phyloP scores from a whole-genome alignment of 2,329 filamentous ascomycete species.

The Paecilomyces fulvus region DNA sequence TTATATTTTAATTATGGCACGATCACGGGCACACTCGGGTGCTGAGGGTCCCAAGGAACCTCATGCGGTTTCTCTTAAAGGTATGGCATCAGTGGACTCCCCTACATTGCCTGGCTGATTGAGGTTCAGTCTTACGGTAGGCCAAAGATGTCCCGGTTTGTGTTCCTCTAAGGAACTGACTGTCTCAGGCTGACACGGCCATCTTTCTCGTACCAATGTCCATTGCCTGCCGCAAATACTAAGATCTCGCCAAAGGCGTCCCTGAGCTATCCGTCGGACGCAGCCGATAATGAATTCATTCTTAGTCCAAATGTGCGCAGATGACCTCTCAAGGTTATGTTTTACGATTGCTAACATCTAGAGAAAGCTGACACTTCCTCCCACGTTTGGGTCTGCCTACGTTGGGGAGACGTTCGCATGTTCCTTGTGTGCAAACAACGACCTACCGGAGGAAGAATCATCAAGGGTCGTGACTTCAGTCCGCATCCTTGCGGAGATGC shows the following conservation, averaged over 20 bases:
- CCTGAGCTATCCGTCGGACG: constrained; percentile 58
- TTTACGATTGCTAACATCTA: constrained; percentile 7
- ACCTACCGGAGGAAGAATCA: constrained; percentile 42
- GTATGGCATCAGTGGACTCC: constrained; percentile 18
- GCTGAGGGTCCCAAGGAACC: constrained; percentile 56
- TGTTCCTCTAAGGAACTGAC: constrained; percentile 9
- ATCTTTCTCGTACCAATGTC: constrained; percentile 39
- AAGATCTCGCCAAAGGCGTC: constrained; percentile 56
- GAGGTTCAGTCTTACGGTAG: constrained; percentile 30
- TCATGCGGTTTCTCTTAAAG: constrained; percentile 71
- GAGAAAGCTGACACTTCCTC: constrained; percentile 64
- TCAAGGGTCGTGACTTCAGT: constrained; percentile 59
- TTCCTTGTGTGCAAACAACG: constrained; percentile 93
- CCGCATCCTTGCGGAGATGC: constrained; percentile 84
- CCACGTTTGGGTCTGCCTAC: constrained; percentile 87
- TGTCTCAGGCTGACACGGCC: constrained; percentile 63
- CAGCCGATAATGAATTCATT: constrained; percentile 44
- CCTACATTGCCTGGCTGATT: constrained; percentile 13
- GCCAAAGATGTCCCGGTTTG: constrained; percentile 5
- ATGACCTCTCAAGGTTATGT: background rate
- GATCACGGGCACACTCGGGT: constrained; percentile 32
- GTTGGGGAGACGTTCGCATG: constrained; percentile 93
- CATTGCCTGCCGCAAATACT: constrained; percentile 37
- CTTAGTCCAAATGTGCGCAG: constrained; percentile 44
- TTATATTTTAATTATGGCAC: constrained; percentile 25